A percentile compares a stretch with the other conserved stretches of the same genome.
These are phyloP conservation scores for Sorghum bicolor DNA, from an alignment of 176 grass and related monocot genomes.

Conservation along the genomic window DNA sequence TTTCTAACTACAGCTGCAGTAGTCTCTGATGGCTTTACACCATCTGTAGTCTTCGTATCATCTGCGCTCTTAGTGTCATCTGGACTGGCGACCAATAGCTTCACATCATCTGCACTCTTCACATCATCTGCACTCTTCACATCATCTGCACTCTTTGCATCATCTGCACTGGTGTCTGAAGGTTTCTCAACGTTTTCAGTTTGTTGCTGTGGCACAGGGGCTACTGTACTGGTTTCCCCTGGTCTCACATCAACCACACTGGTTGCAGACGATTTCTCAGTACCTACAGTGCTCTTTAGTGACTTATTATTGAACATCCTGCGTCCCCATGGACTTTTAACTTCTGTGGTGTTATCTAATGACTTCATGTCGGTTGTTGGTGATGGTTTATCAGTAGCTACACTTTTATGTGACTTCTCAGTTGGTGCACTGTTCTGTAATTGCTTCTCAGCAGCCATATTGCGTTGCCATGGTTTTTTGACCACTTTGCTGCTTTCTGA, in stretches of 20 bases:
- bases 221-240: constrained; percentile 25
- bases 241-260: constrained; percentile 40
- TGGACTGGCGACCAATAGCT: constrained; percentile 11
- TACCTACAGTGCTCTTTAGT: constrained; percentile 18
- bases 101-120: constrained; percentile 19
- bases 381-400: constrained; percentile 18
- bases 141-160: neutral
- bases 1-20: constrained; percentile 17
- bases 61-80: constrained; percentile 10
- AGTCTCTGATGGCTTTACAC: constrained; percentile 28
- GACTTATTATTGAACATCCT: constrained; percentile 32
- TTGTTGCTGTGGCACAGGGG: constrained; percentile 18
- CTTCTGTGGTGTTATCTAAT: constrained; percentile 39
- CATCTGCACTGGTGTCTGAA: neutral
- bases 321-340: constrained; percentile 41
- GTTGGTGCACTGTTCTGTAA: constrained; percentile 23
- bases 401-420: constrained; percentile 33
- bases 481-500: constrained; percentile 32
- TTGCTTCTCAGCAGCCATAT: constrained; percentile 33
- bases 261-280: constrained; percentile 14
- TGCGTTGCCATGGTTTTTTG: constrained; percentile 43
- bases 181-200: constrained; percentile 27
- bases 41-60: constrained; percentile 19
- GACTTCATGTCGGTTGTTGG: constrained; percentile 9
- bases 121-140: constrained; percentile 4